Percentiles rank a stretch among this genome's conserved stretches.
phyloP scores from a whole-genome alignment of 2,329 filamentous ascomycete genomes.

The Nemania diffusa region DNA sequence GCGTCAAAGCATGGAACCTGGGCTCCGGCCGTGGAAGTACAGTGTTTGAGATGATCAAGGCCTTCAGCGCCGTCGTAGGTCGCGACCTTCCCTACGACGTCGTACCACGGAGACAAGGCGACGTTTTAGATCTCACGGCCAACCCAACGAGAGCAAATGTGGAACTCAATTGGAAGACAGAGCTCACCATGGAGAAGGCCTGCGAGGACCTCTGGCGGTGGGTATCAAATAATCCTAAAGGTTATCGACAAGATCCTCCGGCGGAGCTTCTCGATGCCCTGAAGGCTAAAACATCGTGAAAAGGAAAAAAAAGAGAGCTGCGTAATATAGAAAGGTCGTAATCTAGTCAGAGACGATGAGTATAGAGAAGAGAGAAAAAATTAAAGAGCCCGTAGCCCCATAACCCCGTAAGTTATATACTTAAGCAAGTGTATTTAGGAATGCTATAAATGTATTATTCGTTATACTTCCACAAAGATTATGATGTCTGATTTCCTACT shows the following conservation, averaged over 20 bases:
- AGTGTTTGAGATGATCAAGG: constrained; percentile 96
- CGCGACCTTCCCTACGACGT: constrained; percentile 88
- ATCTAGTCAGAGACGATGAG: constrained; percentile 20
- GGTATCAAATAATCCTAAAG: constrained; percentile 96
- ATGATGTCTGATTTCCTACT: not conserved
- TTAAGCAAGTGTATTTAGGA: constrained; percentile 5
- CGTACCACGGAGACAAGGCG: constrained; percentile 81
- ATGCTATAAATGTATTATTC: not conserved
- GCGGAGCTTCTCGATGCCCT: constrained; percentile 77
- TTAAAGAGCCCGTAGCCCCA: not conserved
- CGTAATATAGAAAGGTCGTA: not conserved
- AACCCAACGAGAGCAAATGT: constrained; percentile 87
- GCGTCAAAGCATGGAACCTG: constrained; percentile 95
- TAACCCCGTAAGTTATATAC: constrained; percentile 9
- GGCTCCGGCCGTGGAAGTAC: constrained; percentile 95
- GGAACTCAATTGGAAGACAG: constrained; percentile 92
- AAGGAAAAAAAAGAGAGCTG: constrained; percentile 1
- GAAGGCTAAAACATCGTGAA: constrained; percentile 54
- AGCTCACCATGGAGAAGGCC: constrained; percentile 89
- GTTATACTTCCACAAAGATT: not conserved
- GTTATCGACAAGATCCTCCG: constrained; percentile 92
- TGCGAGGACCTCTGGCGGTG: constrained; percentile 96
- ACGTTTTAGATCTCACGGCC: constrained; percentile 94
- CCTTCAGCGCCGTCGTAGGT: constrained; percentile 88
- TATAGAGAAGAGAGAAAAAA: constrained; percentile 22